Percentiles rank a stretch among this genome's conserved stretches.
Evolutionary conservation across 768 basidiomycete species (phyloP).

Genomic region (Candolleomyces efflorescens): DNA sequence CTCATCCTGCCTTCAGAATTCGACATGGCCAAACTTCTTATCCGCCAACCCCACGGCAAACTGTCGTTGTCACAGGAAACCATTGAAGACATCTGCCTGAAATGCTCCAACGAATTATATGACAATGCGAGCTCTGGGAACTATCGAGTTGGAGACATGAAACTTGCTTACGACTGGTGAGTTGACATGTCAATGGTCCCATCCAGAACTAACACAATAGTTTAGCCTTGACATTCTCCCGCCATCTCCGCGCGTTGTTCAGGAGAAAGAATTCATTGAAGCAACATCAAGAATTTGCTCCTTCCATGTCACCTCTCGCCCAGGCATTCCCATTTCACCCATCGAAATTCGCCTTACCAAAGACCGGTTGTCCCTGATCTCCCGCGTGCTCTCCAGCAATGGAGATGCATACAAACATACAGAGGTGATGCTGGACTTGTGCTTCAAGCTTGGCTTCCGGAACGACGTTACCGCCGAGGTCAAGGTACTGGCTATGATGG

Average conservation of each 20-base stretch:
- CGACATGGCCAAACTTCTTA: conserved; percentile 58
- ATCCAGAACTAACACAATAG: neutral
- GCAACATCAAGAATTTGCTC: conserved; percentile 95
- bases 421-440: conserved; percentile 87
- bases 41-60: conserved; percentile 44
- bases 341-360: conserved; percentile 92
- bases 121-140: conserved; percentile 93
- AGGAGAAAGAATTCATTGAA: conserved; percentile 92
- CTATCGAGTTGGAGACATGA: conserved; percentile 92
- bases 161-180: conserved; percentile 94
- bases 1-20: conserved; percentile 43
- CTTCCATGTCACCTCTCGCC: conserved; percentile 75
- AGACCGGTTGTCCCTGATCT: conserved; percentile 83
- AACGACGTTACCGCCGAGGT: conserved; percentile 72
- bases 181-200: conserved; percentile 10
- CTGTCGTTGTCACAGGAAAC: conserved; percentile 43
- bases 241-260: conserved; percentile 52
- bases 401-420: conserved; percentile 88
- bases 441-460: conserved; percentile 81
- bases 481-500: conserved; percentile 85
- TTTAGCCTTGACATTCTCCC: conserved; percentile 72
- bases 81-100: conserved; percentile 77
- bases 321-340: conserved; percentile 78
- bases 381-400: conserved; percentile 80
- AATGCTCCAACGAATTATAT: conserved; percentile 85